These are phyloP conservation scores for Stygiomarasmius scandens DNA, from an alignment of 1,284 basidiomycete species.

Conservation along the genomic window DNA sequence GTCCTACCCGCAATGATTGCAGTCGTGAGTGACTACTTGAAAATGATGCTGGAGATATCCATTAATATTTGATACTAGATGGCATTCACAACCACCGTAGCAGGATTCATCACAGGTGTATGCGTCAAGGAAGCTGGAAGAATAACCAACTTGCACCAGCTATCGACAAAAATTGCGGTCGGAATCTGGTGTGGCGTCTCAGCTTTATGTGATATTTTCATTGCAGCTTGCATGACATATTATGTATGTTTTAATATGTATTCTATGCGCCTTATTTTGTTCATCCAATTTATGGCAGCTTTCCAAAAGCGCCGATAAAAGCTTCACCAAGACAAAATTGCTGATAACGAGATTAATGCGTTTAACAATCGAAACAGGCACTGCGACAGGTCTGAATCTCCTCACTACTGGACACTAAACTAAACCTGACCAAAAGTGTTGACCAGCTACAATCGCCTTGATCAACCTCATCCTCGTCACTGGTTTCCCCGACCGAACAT, in stretches of 20 bases:
- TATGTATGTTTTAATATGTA: conserved; percentile 21
- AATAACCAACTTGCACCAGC: neutral
- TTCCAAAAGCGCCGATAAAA: conserved; percentile 27
- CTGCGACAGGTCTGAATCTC: conserved; percentile 25
- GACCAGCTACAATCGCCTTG: conserved; percentile 28
- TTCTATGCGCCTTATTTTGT: neutral
- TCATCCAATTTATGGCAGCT: conserved; percentile 22
- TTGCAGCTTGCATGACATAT: conserved; percentile 31
- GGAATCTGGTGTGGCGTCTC: conserved; percentile 30
- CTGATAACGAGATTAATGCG: conserved; percentile 28
- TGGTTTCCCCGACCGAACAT: conserved; percentile 15
- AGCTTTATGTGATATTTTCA: conserved; percentile 32
- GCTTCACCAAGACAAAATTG: conserved; percentile 26
- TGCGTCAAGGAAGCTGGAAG: conserved; percentile 1
- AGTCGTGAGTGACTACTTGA: conserved; percentile 17
- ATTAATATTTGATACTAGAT: neutral
- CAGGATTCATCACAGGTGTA: conserved; percentile 1
- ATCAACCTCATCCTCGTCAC: conserved; percentile 29
- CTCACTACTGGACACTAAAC: neutral
- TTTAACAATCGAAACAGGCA: conserved; percentile 30
- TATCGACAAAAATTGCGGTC: neutral
- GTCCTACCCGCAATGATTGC: conserved; percentile 23
- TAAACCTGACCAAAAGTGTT: too few relatives aligned
- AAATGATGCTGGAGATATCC: neutral
- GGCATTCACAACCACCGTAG: neutral